Evolutionary conservation across 208 protist species (phyloP), one percentile per base, ranked within the genome.

Genomic region (Leishmania martiniquensis): DNA sequence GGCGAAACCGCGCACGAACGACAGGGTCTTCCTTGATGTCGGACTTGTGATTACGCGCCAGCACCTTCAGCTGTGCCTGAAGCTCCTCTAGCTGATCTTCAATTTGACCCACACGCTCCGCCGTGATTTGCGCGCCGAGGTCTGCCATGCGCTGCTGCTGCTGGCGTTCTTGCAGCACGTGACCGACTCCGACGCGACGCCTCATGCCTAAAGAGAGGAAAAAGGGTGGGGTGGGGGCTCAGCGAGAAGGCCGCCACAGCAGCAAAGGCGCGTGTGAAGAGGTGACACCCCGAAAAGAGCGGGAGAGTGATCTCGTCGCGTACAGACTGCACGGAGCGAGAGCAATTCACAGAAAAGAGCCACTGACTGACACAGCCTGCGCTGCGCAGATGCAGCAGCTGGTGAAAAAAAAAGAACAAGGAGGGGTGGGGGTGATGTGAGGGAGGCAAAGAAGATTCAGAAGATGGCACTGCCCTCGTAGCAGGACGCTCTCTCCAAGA

Each of bases 91-190:
- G 86, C 84, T 95, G 85, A 54, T 97, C 91, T 29, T 91, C 86
- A 32, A 96, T 91, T 29, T 93, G 87, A 4, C 81, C 88, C 0
- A 96, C 91, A 9, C 92, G 89, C 75, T 96, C 90, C 13, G 94
- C 94, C 0, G 94, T 96, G 59, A 97, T 95, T 42, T 92, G 90
- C 1, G 90, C 91, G 15, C 94, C 94, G 34, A 96, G 90, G 34
- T 97, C 86, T 1, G 88, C 87, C 94, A 97, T 97, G 65, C 93
- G 88, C 76, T 90, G 79, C 83, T 93, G 82, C 73, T 85, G 89
- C 81, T 96, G 85, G 34, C 81, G 82, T 76, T 88, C 79, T 66
- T 95, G 86, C 81, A 95, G 91, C 25, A 97, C 87, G 80, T 95
- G 92, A 2, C 85, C 91, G 20, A 97, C 92, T 44, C 94, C 94